Evolutionary conservation across 106 monocot genomes (phyloP), one percentile per base, ranked within the genome.

Genomic region (Dendrobium officinale): DNA sequence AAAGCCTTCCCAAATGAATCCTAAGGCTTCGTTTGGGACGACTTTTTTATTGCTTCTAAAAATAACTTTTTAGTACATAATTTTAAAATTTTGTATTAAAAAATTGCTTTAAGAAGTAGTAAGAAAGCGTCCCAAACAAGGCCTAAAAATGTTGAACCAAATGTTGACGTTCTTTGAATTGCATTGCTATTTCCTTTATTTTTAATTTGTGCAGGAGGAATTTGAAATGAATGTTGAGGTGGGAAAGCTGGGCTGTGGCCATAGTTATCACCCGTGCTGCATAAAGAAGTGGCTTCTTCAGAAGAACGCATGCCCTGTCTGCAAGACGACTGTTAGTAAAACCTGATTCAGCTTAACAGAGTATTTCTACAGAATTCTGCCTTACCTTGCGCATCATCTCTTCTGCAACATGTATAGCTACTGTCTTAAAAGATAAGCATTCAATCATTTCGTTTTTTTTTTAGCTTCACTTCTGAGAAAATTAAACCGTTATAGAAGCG

Each of bases 231-330:
- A 91, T 67, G 88, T 92, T 78, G 97, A 98, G 76, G 82, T 86
- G 68, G 97, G 91, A 41, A 94, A 78, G 77, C 88, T 98, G 31
- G 85, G 87, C 3, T 98, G 97, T 61, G 92, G 91, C 13, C 97
- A 98, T 78, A 80, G 90, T 77, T 98, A 89, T 75, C 97, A 98
- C 40, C 70, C 87, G 4, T 79, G 74, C 31, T 98, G 97, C 92
- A 92, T 98, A 48, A 98, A 88, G 82, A 89, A 92, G 78, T 98
- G 97, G 97, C 94, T 98, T 48, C 84, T 86, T 78, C 89, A 83
- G 79, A 98, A 94, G 88, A 98, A 98, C 73, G 82, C 86, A 1
- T 98, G 97, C 88, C 97, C 97, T 77, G 88, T 98, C 6, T 98
- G 97, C 85, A 98, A 98, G 84, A 81, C 92, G 40, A 56, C 88